phyloP scores from a whole-genome alignment of 2,329 filamentous ascomycete species.

The Xylaria sp. region DNA sequence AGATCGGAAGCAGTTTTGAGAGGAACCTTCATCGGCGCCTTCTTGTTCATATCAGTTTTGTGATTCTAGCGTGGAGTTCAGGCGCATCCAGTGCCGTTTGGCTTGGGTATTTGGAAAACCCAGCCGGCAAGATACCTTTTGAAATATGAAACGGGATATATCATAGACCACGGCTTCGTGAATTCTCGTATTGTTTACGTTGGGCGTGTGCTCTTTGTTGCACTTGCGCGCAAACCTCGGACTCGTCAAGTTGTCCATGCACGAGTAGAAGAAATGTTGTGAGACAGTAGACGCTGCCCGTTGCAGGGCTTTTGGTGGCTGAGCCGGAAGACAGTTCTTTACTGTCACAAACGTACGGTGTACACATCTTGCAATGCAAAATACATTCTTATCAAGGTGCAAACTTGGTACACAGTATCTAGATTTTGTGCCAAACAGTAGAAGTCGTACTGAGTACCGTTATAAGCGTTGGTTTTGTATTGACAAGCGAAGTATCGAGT shows the following conservation, averaged over 20 bases:
- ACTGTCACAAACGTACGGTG: too few species aligned
- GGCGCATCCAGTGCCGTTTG: conserved; percentile 3
- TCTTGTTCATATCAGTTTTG: not conserved
- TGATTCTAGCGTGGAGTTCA: conserved; percentile 12
- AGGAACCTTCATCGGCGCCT: not conserved
- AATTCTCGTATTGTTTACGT: not conserved
- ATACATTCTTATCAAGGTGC: too few species aligned
- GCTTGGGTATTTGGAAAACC: not conserved
- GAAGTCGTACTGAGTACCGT: not conserved
- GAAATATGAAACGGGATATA: not conserved
- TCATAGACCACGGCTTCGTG: not conserved
- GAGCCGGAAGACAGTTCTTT: too few species aligned
- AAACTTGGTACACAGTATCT: too few species aligned
- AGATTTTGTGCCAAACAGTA: too few species aligned
- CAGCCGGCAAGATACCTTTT: not conserved
- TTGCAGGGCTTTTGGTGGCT: not conserved
- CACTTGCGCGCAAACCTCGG: not conserved
- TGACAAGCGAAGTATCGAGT: not conserved
- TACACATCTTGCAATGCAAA: too few species aligned
- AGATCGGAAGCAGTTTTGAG: not conserved
- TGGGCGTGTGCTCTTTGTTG: not conserved
- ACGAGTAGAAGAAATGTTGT: not conserved
- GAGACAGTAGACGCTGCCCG: not conserved
- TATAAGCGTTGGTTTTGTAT: not conserved
- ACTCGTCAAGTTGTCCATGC: not conserved